phyloP scores from a whole-genome alignment of 139 green algal species.

The Tetradesmus lagerheimii region DNA sequence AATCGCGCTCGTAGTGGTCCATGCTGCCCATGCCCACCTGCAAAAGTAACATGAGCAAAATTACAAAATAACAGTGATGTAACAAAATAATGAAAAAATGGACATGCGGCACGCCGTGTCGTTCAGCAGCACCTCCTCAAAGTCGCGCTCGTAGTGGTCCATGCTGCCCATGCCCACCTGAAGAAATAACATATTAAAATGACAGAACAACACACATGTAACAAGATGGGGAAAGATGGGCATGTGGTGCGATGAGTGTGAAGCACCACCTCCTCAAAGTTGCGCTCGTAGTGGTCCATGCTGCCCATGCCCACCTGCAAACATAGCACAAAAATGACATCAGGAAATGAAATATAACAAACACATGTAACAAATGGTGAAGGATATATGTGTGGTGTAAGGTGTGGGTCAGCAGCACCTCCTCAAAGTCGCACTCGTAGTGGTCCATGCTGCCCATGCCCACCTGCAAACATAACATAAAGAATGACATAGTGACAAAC shows the following conservation, averaged over 20 bases:
- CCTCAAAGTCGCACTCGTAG: conserved; percentile 98
- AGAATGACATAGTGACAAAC: too few species aligned
- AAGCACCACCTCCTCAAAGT: conserved; percentile 96
- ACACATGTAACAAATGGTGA: too few species aligned
- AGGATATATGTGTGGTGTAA: conserved; percentile 22
- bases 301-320: conserved; percentile 87
- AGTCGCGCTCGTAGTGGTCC: conserved; percentile 96
- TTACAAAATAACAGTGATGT: neutral
- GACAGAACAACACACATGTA: too few species aligned
- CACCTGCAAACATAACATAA: conserved; percentile 50
- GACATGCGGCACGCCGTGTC: conserved; percentile 63
- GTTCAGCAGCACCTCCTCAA: conserved; percentile 91
- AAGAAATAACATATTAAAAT: neutral
- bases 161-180: conserved; percentile 92
- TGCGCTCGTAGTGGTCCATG: conserved; percentile 94
- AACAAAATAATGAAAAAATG: too few species aligned
- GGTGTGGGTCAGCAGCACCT: conserved; percentile 84
- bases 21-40: conserved; percentile 92
- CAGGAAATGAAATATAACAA: too few species aligned
- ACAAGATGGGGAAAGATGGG: too few species aligned
- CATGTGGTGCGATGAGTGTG: conserved; percentile 71
- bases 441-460: conserved; percentile 94
- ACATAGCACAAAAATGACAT: too few species aligned
- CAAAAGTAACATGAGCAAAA: neutral
- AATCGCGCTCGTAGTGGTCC: conserved; percentile 96